Percentiles rank a stretch among this genome's conserved stretches.
Conservation (phyloP, 2,329 filamentous ascomycete genomes). For the Cladophialophora psammophila region DNA sequence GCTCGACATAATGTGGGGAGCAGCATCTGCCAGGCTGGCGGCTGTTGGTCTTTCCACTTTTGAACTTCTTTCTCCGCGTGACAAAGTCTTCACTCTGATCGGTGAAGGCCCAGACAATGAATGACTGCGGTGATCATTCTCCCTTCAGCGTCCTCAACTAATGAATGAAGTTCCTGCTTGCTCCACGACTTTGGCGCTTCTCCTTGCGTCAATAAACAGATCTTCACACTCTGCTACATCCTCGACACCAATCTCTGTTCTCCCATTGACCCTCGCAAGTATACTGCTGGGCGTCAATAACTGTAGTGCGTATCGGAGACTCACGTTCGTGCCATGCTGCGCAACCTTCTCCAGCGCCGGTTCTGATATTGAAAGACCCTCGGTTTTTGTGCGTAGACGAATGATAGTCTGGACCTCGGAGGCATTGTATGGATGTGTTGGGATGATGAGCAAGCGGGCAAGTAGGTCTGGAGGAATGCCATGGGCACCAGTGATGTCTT, state of each 20-base stretch:
- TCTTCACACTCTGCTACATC: slow-evolving; percentile 84
- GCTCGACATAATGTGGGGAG: background rate
- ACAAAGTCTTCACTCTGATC: background rate
- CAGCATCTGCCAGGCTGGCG: background rate
- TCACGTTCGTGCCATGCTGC: slow-evolving; percentile 85
- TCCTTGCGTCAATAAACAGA: slow-evolving; percentile 80
- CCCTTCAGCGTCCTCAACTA: slow-evolving; percentile 53
- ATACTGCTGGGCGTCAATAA: slow-evolving; percentile 89
- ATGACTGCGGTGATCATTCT: background rate
- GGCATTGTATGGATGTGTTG: slow-evolving; percentile 85
- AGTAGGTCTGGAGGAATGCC: slow-evolving; percentile 94
- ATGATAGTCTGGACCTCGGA: slow-evolving; percentile 95
- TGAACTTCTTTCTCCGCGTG: background rate
- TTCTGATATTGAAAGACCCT: slow-evolving; percentile 79
- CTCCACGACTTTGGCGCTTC: slow-evolving; percentile 75
- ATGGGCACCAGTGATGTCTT: slow-evolving; percentile 81
- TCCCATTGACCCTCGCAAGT: slow-evolving; percentile 82
- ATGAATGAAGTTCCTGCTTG: slow-evolving; percentile 72
- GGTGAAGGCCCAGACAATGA: background rate
- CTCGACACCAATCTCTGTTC: slow-evolving; percentile 75
- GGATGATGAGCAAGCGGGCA: slow-evolving; percentile 91
- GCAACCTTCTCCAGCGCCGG: slow-evolving; percentile 86
- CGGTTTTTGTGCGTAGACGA: slow-evolving; percentile 79
- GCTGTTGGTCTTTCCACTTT: background rate
- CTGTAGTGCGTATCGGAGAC: slow-evolving; percentile 90